Conservation (phyloP, 257 asterid genomes). For the Pogostemon cablin region DNA sequence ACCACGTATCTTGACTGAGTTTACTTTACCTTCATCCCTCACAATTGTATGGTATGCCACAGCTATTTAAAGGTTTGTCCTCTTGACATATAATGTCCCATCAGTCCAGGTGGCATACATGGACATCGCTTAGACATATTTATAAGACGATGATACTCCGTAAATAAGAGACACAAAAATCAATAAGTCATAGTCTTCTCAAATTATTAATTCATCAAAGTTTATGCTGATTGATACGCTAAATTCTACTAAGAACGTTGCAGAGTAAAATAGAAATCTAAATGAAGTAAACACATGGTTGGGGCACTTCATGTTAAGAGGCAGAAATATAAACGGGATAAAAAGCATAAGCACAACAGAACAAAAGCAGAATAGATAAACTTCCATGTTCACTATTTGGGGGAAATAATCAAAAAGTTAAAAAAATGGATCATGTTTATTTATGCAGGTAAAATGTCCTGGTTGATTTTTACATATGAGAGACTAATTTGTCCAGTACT, state of each 20-base stretch:
- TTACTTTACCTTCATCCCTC: neutral
- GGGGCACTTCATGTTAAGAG: neutral
- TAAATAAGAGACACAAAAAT: neutral
- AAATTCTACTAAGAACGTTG: neutral
- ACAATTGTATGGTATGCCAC: neutral
- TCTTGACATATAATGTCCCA: neutral
- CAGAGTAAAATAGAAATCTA: neutral
- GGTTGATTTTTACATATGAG: neutral
- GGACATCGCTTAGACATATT: neutral
- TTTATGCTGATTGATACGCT: neutral
- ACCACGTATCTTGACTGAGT: constrained; percentile 10
- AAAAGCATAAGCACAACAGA: neutral
- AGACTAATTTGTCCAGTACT: neutral
- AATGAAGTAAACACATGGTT: neutral
- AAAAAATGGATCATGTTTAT: too few relatives aligned
- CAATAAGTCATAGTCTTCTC: neutral
- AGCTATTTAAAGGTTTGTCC: neutral
- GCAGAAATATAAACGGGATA: neutral
- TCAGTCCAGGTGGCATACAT: neutral
- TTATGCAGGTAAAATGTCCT: neutral
- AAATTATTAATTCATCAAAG: neutral
- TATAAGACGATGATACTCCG: neutral
- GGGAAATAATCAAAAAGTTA: neutral
- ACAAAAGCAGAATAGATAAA: neutral
- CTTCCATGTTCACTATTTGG: neutral